A percentile compares a stretch with the other conserved stretches of the same genome.
Conservation (phyloP, 768 basidiomycete species). For the Hypsizygus marmoreus region DNA sequence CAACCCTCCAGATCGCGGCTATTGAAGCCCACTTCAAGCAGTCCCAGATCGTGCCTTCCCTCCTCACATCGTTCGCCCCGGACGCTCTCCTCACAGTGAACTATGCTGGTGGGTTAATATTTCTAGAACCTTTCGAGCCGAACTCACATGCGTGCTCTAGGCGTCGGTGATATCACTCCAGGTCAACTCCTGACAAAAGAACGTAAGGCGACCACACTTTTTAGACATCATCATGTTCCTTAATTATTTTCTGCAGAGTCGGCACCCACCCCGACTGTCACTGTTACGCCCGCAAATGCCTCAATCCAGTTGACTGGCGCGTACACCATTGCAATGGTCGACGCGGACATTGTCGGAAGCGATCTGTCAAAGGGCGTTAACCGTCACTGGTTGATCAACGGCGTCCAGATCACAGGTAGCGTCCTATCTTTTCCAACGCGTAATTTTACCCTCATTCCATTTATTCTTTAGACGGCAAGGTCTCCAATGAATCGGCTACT, state of each 20-base stretch:
- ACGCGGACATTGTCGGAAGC: constrained; percentile 68
- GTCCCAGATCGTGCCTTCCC: constrained; percentile 60
- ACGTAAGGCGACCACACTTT: constrained; percentile 43
- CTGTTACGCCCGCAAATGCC: constrained; percentile 50
- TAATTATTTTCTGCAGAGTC: constrained; percentile 49
- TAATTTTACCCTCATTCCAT: neutral
- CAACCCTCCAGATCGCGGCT: constrained; percentile 49
- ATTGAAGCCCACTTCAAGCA: constrained; percentile 71
- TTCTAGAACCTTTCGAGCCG: neutral
- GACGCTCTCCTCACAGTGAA: constrained; percentile 54
- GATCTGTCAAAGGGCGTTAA: constrained; percentile 60
- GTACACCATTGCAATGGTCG: constrained; percentile 76
- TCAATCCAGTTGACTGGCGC: constrained; percentile 46
- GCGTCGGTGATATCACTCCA: constrained; percentile 49
- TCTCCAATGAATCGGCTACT: constrained; percentile 46
- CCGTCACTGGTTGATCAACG: constrained; percentile 82
- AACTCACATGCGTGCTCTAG: constrained; percentile 23
- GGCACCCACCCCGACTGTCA: constrained; percentile 52
- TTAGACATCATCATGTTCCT: neutral
- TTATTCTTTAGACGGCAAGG: constrained; percentile 28
- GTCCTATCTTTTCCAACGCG: neutral
- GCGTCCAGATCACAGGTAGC: constrained; percentile 50
- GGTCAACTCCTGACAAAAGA: constrained; percentile 61
- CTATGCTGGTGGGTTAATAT: constrained; percentile 38
- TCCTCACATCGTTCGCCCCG: constrained; percentile 63